phyloP scores from a whole-genome alignment of 2,329 filamentous ascomycete genomes.

The Dendrostoma leiphaemia region DNA sequence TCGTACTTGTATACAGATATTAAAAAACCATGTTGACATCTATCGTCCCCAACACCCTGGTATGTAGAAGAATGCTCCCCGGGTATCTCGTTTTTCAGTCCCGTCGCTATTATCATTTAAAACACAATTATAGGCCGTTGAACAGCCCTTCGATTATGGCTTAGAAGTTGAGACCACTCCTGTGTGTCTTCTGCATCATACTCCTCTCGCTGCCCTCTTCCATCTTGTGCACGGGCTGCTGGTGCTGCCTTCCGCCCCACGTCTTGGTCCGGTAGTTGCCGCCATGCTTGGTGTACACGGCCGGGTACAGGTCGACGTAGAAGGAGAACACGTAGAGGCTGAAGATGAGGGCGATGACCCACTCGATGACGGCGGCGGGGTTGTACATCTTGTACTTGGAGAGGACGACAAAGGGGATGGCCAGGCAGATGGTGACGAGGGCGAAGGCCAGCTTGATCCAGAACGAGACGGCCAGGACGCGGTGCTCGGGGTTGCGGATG shows the following conservation, averaged over 20 bases:
- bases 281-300: constrained; percentile 57
- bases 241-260: constrained; percentile 9
- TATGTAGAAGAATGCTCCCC: neutral
- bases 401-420: constrained; percentile 67
- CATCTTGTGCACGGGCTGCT: constrained; percentile 6
- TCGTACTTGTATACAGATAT: no score
- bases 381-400: constrained; percentile 50
- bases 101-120: no score
- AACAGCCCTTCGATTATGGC: neutral
- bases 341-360: constrained; percentile 78
- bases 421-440: constrained; percentile 71
- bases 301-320: constrained; percentile 81
- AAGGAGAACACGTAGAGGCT: constrained; percentile 87
- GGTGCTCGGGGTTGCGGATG: constrained; percentile 72
- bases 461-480: constrained; percentile 74
- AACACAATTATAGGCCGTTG: neutral
- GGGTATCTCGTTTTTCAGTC: neutral
- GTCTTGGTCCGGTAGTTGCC: constrained; percentile 14
- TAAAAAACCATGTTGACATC: no score
- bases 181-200: neutral
- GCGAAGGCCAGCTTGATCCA: constrained; percentile 87
- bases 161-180: constrained; percentile 7
- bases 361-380: constrained; percentile 75
- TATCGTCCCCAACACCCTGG: neutral
- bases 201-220: constrained; percentile 16